Evolutionary conservation across 169 alveolate species (phyloP), one percentile per base, ranked within the genome.

Genomic region (Amoebophrya sp.): DNA sequence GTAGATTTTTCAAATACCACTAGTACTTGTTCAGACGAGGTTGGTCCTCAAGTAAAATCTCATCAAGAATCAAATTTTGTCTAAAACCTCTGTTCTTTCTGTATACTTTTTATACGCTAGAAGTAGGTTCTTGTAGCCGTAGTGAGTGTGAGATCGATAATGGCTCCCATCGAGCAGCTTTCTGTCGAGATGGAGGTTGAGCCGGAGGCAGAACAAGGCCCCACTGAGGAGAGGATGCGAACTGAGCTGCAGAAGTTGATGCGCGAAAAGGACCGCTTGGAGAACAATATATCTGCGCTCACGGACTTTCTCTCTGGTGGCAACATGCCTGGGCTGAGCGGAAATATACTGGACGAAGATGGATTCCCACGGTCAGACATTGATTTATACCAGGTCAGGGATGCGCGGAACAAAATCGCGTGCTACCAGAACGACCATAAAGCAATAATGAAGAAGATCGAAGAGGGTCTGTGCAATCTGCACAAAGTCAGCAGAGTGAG

Each of bases 381-480:
- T 26, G 83, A 65, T 18, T 18, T 65, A 36, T 65, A 65, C 26
- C 83, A 65, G n/a, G 83, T 65, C 2, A 6, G 83, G 26, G 83
- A 65, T 36, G 83, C 83, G 36, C 12, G 83, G 33, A 6, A 65
- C 83, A 65, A 65, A 65, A 65, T 65, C 83, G 83, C 83, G 83
- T 65, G 83, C 83, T 65, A 65, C 33, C 83, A 65, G 83, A 65
- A 65, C 83, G 83, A 65, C 83, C 83, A 65, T 36, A 65, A 65
- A 36, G 83, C 83, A 1, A 36, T 65, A 36, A 65, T 65, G 83
- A 29, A 36, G 83, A 65, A 65, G n/a, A 65, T 65, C 83, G 83
- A 65, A 1, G 33, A 65, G 33, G 2, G 33, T 29, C 26, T 65
- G 33, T 18, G 26, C 33, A 6, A 1, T 36, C 83, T 65, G 83